Evolutionary conservation across 2,329 filamentous ascomycete species (phyloP), one percentile per base, ranked within the genome.

Genomic region (Botrytis medusae): DNA sequence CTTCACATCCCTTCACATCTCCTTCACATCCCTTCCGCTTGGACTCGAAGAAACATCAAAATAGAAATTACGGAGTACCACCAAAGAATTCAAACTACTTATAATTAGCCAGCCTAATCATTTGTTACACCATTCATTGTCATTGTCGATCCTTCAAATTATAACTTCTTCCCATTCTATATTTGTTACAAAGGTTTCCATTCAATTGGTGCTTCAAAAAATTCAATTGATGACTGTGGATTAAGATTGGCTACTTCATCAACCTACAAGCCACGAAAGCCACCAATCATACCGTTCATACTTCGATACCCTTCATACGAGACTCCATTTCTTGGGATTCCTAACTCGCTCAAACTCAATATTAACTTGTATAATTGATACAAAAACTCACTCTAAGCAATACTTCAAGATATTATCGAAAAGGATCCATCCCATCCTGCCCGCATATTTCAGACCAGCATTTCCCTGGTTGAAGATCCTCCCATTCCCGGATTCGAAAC

Each of bases 401-500:
- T 40, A 54, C 46, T n/a, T 57, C 65, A 57, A 16, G 48, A n/a
- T 32, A 12, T 12, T 3, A 57, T 42, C 48, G 40, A 22, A 22
- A 54, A 57, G 25, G 46, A 57, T 34, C 34, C 46, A 68, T 51
- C 37, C 61, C 25, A 54, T 54, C 48, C 48, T 20, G 14, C 22
- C 48, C 37, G 14, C 22, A 54, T 59, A 42, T 46, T 9, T 37
- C 34, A 65, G 18, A 9, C 54, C 25, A 48, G 62, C 70, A 68
- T 60, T 59, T 29, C n/a, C 70, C 70, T 8, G 1, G 37, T n/a
- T 40, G 12, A 59, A 59, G 40, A 68, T 72, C 62, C 22, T 46
- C 62, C 59, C 25, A 40, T 42, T 44, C 42, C 44, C 8, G 32
- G 3, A 32, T 71, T 67, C 69, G 60, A 72, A 72, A 72, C 69